Evolutionary conservation across 1,284 basidiomycete genomes (phyloP).

Genomic region (Earliella scabrosa): DNA sequence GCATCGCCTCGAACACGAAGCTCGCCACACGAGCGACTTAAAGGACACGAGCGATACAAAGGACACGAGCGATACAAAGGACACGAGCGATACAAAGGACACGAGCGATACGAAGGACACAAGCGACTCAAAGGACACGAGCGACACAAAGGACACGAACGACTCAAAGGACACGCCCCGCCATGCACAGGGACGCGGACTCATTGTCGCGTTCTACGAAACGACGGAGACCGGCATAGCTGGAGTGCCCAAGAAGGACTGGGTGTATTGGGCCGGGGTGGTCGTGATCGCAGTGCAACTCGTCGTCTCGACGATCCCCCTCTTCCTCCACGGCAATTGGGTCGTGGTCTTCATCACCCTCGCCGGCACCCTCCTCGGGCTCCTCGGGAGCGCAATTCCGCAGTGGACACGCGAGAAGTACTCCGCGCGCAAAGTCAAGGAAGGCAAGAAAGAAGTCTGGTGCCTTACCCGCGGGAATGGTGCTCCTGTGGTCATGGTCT

Average conservation of each 20-base stretch:
- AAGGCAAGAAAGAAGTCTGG: constrained; percentile 23
- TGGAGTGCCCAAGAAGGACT: constrained; percentile 28
- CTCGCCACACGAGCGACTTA: too few species aligned
- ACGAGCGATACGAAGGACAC: background rate
- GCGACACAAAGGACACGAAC: background rate
- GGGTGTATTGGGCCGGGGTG: constrained; percentile 30
- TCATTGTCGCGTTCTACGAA: constrained; percentile 19
- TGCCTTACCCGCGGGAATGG: constrained; percentile 35
- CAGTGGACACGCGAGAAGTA: constrained; percentile 35
- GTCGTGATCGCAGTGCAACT: constrained; percentile 28
- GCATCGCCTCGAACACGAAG: background rate
- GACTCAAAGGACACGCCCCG: background rate
- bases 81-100: background rate
- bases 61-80: background rate
- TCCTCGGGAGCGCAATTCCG: constrained; percentile 28
- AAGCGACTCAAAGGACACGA: background rate
- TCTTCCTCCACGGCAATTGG: constrained; percentile 27
- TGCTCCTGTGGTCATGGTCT: constrained; percentile 27
- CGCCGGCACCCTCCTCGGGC: constrained; percentile 28
- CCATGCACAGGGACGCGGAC: constrained; percentile 4
- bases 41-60: background rate
- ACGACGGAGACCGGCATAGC: background rate
- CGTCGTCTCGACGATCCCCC: constrained; percentile 30
- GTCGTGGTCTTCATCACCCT: constrained; percentile 30
- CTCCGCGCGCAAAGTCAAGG: constrained; percentile 18